Evolutionary conservation across 2,329 filamentous ascomycete genomes (phyloP).

Genomic region (Penicillium decumbens): DNA sequence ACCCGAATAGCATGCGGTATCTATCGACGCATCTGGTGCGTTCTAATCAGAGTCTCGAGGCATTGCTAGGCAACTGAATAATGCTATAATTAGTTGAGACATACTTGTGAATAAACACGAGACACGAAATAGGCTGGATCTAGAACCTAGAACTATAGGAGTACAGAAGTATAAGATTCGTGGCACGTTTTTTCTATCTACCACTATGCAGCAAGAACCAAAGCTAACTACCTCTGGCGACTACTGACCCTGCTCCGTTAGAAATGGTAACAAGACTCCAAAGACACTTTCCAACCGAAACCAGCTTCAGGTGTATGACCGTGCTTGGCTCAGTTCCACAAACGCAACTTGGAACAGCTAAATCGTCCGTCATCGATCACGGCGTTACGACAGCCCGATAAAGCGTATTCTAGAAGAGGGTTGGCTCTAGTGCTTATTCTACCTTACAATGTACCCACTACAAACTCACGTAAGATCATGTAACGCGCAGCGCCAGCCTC

Average conservation of each 20-base stretch:
- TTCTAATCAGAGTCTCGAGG: background rate
- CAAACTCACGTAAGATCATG: background rate
- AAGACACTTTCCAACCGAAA: background rate
- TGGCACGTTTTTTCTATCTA: background rate
- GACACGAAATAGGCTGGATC: background rate
- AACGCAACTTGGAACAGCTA: background rate
- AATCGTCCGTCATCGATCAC: background rate
- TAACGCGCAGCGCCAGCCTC: background rate
- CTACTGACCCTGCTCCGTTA: too few species aligned
- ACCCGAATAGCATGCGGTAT: background rate
- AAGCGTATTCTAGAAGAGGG: slow-evolving; percentile 15
- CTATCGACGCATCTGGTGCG: background rate
- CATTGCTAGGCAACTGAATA: background rate
- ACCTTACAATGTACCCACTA: background rate
- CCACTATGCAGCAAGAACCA: background rate
- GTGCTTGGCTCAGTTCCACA: background rate
- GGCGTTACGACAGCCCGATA: slow-evolving; percentile 4
- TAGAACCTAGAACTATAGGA: background rate
- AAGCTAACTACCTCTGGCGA: too few species aligned
- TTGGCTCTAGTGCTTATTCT: slow-evolving; percentile 16
- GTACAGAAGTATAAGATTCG: background rate
- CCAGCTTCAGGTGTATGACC: background rate
- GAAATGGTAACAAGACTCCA: too few species aligned
- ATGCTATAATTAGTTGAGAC: background rate
- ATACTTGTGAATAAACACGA: background rate